These are phyloP conservation scores for Suillus subalutaceus DNA, from an alignment of 768 basidiomycete species.

Conservation along the genomic window DNA sequence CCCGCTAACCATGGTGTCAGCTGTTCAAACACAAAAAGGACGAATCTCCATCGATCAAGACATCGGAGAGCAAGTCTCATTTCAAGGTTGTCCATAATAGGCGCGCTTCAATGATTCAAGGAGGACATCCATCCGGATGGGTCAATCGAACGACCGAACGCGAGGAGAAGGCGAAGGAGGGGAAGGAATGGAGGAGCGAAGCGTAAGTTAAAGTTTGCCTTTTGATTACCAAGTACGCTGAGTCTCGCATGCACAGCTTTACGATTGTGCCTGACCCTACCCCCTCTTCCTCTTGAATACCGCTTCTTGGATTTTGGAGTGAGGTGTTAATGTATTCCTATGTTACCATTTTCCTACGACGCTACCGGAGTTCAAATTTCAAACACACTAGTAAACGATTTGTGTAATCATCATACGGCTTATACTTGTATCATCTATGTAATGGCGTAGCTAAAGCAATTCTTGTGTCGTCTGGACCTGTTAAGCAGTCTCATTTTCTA, in stretches of 20 bases:
- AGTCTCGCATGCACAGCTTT: background rate
- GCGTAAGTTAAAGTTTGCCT: slow-evolving; percentile 37
- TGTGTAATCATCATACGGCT: background rate
- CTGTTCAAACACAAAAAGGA: slow-evolving; percentile 64
- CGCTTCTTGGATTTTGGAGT: background rate
- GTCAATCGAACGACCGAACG: slow-evolving; percentile 55
- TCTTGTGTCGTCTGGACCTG: background rate
- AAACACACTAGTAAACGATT: background rate
- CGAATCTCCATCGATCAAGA: slow-evolving; percentile 39
- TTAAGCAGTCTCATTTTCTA: background rate
- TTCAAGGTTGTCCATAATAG: slow-evolving; percentile 83
- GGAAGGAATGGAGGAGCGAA: slow-evolving; percentile 57
- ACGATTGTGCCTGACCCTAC: background rate
- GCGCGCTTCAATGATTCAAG: slow-evolving; percentile 66
- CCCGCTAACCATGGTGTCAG: slow-evolving; percentile 32
- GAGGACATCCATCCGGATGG: slow-evolving; percentile 74
- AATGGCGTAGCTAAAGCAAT: background rate
- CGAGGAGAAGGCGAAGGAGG: slow-evolving; percentile 44
- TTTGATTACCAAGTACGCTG: background rate
- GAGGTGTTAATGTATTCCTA: background rate
- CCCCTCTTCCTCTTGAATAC: background rate
- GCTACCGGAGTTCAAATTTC: background rate
- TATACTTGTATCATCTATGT: background rate
- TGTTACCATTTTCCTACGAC: background rate
- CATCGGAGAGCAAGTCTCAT: slow-evolving; percentile 55